These are phyloP conservation scores for Tricholoma sp. DNA, from an alignment of 768 basidiomycete species.

Conservation along the genomic window DNA sequence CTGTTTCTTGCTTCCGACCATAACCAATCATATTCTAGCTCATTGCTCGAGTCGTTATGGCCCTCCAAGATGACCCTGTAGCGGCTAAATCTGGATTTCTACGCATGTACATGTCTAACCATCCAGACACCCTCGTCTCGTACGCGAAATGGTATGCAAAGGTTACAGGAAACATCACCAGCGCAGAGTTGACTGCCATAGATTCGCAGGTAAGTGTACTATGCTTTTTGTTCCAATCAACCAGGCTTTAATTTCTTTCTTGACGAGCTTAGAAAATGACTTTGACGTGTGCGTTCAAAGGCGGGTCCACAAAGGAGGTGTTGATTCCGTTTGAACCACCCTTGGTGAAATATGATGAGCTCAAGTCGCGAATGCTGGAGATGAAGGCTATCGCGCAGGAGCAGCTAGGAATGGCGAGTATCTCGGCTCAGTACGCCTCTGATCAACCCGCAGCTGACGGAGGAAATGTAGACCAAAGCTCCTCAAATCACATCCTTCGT, in stretches of 20 bases:
- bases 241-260: not conserved
- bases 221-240: not conserved
- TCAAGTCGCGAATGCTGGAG: constrained; percentile 70
- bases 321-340: constrained; percentile 65
- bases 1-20: not conserved
- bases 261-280: constrained; percentile 55
- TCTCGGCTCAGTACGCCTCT: not conserved
- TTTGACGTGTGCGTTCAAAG: constrained; percentile 54
- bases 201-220: constrained; percentile 49
- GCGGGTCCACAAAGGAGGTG: constrained; percentile 42
- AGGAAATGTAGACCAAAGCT: constrained; percentile 43
- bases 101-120: constrained; percentile 80
- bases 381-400: constrained; percentile 84
- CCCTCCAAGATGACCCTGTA: constrained; percentile 50
- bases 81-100: constrained; percentile 73
- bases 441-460: not conserved
- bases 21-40: not conserved
- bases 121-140: constrained; percentile 80
- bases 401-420: constrained; percentile 68
- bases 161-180: constrained; percentile 45
- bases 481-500: constrained; percentile 59
- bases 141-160: constrained; percentile 78
- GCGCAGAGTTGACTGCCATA: constrained; percentile 70
- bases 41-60: not conserved
- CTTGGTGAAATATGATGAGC: constrained; percentile 70